These are phyloP conservation scores for Macadamia integrifolia DNA, from an alignment of 164 flowering plant genomes.

Conservation along the genomic window DNA sequence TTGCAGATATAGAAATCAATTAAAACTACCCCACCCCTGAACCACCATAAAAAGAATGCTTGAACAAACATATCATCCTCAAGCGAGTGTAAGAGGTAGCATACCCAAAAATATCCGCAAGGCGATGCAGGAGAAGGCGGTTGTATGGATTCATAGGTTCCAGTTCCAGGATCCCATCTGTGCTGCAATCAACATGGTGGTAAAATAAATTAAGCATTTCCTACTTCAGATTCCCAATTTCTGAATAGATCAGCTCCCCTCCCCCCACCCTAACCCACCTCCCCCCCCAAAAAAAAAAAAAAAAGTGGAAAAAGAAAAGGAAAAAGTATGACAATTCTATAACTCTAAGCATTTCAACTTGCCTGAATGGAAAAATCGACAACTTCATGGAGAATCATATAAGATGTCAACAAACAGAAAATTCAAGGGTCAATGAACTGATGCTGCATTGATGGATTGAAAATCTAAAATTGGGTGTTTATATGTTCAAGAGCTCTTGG, in stretches of 20 bases:
- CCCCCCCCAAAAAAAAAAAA: neutral
- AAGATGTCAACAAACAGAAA: no score
- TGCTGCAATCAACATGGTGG: conserved; percentile 40
- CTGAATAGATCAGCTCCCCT: neutral
- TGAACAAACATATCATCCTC: neutral
- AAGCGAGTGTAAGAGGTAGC: neutral
- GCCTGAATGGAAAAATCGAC: neutral
- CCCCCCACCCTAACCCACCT: no score
- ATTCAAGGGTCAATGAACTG: no score
- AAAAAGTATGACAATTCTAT: neutral
- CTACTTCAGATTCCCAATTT: neutral
- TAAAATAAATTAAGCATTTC: neutral
- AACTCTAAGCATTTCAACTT: neutral
- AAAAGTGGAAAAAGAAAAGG: neutral
- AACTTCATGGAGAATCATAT: no score
- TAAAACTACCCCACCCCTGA: neutral
- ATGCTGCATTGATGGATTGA: no score
- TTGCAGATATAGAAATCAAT: neutral
- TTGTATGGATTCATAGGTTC: conserved; percentile 82
- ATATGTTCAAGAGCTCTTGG: no score
- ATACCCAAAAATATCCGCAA: conserved; percentile 96
- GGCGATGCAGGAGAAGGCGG: conserved; percentile 88
- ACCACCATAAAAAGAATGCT: neutral
- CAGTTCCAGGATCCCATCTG: conserved; percentile 60
- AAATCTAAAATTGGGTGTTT: no score